phyloP scores from a whole-genome alignment of 805 yeast genomes.

The Yarrowia phangngaensis region DNA sequence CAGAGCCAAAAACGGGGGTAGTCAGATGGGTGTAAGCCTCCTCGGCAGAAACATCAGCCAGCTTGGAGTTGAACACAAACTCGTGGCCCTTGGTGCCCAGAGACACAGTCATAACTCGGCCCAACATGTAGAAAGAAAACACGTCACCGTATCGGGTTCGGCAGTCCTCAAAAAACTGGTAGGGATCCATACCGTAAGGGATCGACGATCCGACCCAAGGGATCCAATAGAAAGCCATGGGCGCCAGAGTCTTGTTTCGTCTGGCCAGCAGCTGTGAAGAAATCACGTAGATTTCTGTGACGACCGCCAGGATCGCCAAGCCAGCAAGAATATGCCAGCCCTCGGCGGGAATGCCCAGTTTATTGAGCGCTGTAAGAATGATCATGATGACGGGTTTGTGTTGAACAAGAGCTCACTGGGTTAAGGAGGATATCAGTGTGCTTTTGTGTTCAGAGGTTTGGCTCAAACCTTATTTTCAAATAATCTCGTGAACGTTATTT shows the following conservation, averaged over 20 bases:
- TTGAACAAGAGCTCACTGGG: too few relatives aligned
- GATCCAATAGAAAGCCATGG: conserved; percentile 84
- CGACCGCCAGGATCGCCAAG: conserved; percentile 10
- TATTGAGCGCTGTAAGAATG: conserved; percentile 23
- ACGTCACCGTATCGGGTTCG: conserved; percentile 86
- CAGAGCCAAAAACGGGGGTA: conserved; percentile 98
- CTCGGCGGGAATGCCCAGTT: conserved; percentile 20
- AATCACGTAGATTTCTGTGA: conserved; percentile 20
- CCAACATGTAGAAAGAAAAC: conserved; percentile 83
- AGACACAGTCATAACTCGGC: conserved; percentile 90
- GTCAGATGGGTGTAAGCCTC: conserved; percentile 94
- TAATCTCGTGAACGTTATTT: too few relatives aligned
- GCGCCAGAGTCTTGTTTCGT: conserved; percentile 60
- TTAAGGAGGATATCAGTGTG: too few relatives aligned
- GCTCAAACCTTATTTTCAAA: too few relatives aligned
- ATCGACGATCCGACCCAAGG: conserved; percentile 96
- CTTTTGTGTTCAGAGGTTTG: background rate
- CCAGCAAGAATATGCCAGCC: conserved; percentile 24
- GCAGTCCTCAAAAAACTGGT: conserved; percentile 76
- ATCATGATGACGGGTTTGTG: conserved; percentile 22
- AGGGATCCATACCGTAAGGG: conserved; percentile 88
- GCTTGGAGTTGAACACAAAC: conserved; percentile 85
- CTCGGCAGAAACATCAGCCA: conserved; percentile 89
- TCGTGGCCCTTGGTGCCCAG: conserved; percentile 98
- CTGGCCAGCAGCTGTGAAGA: conserved; percentile 19